These are phyloP conservation scores for Alternaria arborescens DNA, from an alignment of 2,329 filamentous ascomycete species.

Conservation along the genomic window DNA sequence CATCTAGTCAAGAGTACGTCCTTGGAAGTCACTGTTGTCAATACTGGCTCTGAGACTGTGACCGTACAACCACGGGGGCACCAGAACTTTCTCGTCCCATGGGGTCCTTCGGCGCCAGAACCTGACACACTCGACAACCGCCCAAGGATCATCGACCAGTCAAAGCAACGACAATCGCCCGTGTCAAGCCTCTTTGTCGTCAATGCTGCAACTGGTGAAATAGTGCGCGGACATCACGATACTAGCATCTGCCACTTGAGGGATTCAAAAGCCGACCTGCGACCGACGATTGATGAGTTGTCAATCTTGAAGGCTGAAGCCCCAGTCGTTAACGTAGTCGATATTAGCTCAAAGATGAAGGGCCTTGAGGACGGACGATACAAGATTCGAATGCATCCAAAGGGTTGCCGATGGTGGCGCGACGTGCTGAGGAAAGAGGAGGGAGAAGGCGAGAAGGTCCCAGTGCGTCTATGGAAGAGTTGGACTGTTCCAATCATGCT, in stretches of 20 bases:
- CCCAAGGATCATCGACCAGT: not conserved
- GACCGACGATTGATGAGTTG: not conserved
- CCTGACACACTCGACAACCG: not conserved
- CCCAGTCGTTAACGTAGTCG: not conserved
- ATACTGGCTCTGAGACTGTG: not conserved
- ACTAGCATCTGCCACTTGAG: not conserved
- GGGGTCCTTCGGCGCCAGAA: not conserved
- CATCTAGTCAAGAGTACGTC: not conserved
- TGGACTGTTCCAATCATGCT: slow-evolving; percentile 6
- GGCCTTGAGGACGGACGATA: not conserved
- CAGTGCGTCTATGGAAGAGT: not conserved
- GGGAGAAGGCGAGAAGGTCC: slow-evolving; percentile 1
- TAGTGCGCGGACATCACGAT: not conserved
- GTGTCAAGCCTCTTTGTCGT: not conserved
- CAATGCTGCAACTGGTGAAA: not conserved
- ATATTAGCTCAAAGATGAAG: not conserved
- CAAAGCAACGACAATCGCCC: not conserved
- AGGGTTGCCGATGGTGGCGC: not conserved
- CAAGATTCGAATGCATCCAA: not conserved
- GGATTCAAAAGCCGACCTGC: not conserved
- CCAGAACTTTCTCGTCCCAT: not conserved
- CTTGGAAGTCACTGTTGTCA: not conserved
- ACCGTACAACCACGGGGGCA: not conserved
- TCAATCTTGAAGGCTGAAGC: not conserved
- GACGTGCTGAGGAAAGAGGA: slow-evolving; percentile 1